phyloP scores from a whole-genome alignment of 805 yeast species.

The Candida quercuum region DNA sequence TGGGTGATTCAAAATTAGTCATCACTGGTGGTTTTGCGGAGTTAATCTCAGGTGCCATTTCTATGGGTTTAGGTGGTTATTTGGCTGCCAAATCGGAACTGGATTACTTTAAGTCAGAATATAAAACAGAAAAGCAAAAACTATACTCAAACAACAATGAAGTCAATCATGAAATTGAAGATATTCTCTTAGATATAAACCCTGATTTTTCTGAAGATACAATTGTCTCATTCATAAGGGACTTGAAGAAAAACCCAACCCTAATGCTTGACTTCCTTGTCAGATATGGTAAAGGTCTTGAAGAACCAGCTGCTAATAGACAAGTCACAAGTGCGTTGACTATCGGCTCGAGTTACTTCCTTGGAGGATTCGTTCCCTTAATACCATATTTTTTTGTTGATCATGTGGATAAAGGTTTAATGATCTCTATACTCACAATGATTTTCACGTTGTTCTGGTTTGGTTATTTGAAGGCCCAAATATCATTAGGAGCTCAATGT shows the following conservation, averaged over 20 bases:
- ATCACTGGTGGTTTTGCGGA: constrained; percentile 98
- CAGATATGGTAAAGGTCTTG: constrained; percentile 85
- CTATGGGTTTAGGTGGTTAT: constrained; percentile 97
- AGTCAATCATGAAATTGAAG: constrained; percentile 75
- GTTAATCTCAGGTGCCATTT: constrained; percentile 91
- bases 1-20: constrained; percentile 85
- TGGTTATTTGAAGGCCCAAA: constrained; percentile 79
- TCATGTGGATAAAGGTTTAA: constrained; percentile 72
- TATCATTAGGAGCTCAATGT: constrained; percentile 78
- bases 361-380: constrained; percentile 90
- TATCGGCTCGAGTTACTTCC: constrained; percentile 81
- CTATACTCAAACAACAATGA: constrained; percentile 61
- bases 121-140: constrained; percentile 60
- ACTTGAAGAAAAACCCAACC: constrained; percentile 73
- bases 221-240: constrained; percentile 65
- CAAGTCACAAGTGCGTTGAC: constrained; percentile 85
- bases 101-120: constrained; percentile 69
- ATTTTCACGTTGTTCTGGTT: constrained; percentile 77
- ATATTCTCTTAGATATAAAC: constrained; percentile 67
- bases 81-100: constrained; percentile 89
- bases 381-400: constrained; percentile 83
- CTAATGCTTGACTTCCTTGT: constrained; percentile 82
- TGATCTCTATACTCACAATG: constrained; percentile 77
- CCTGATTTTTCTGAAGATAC: constrained; percentile 60
- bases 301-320: constrained; percentile 91